Evolutionary conservation across 2,329 filamentous ascomycete species (phyloP), one percentile per base, ranked within the genome.

Genomic region (Colletotrichum truncatum): DNA sequence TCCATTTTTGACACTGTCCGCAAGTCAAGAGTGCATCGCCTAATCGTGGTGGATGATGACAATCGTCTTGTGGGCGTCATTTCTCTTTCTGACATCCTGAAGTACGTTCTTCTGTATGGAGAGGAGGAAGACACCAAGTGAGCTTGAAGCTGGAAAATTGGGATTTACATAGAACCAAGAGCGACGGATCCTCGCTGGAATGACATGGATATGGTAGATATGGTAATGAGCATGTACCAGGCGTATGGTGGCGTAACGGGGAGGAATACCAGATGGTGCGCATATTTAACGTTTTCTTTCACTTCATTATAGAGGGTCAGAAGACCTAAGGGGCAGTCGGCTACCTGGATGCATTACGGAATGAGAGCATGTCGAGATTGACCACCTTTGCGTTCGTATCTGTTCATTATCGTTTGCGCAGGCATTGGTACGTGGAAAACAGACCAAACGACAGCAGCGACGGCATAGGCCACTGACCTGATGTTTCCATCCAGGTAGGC

Each of bases 1-100:
- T 95, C 94, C 10, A 96, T 99, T 71, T 98, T 98, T 76, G 94
- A 98, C 77, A 98, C 96, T 1, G 93, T 99, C 71, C 92, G 95
- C 70, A 97, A 95, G 80, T 97, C 94, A 46, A 88, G 97, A 67
- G 95, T 99, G 26, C 96, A 99, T 79, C 88, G 96, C 68, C 84
- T 99, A 69, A 91, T 98, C 61, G 91, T 99, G 51, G 93, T 99
- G 63, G 94, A 99, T 77, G 94, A 98, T 70, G 87, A 94, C 55
- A 93, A 90, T 75, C 89, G 90, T 70, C 87, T 99, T 59, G 92
- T 91, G 76, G 96, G 96, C 48, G 89, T 99, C 59, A 89, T 99
- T 66, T 98, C 94, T 6, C 84, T 99, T 58, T 98, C 95, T 64
- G 96, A 99, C 79, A 98, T 99, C 70, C 87, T 99, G 70, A 94